phyloP scores from a whole-genome alignment of 2,329 filamentous ascomycete genomes.

The Cytospora mali region DNA sequence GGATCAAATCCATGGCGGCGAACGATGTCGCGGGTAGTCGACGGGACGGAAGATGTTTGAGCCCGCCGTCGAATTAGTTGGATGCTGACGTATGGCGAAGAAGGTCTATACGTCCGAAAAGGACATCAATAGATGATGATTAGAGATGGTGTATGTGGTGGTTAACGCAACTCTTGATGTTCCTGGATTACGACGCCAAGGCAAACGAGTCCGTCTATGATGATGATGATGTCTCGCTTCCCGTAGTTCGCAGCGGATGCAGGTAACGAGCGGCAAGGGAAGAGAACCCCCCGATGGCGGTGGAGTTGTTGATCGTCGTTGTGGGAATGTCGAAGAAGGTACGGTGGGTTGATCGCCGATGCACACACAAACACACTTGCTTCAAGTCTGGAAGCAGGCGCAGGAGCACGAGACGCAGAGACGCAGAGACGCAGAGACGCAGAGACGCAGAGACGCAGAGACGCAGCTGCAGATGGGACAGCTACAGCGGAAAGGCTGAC shows the following conservation, averaged over 20 bases:
- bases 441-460: too few species aligned
- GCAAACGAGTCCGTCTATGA: background rate
- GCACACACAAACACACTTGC: background rate
- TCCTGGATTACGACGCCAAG: background rate
- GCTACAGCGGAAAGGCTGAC: too few species aligned
- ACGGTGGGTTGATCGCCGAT: constrained; percentile 11
- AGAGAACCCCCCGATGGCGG: constrained; percentile 13
- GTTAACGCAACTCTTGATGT: background rate
- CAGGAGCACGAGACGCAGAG: background rate
- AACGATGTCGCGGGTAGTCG: constrained; percentile 1
- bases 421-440: too few species aligned
- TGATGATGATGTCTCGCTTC: background rate
- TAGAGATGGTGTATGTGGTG: background rate
- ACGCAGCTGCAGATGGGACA: too few species aligned
- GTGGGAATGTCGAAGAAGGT: background rate
- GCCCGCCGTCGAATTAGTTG: background rate
- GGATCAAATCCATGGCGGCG: constrained; percentile 59
- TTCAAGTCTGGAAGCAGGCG: background rate
- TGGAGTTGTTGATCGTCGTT: constrained; percentile 3
- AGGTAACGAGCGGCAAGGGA: constrained; percentile 37
- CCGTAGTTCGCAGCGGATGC: constrained; percentile 5
- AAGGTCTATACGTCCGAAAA: constrained; percentile 7
- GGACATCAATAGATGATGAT: background rate
- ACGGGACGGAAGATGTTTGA: background rate
- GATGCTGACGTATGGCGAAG: constrained; percentile 15